Evolutionary conservation across 129 eudicot genomes (phyloP).

Genomic region (Dittrichia graveolens): DNA sequence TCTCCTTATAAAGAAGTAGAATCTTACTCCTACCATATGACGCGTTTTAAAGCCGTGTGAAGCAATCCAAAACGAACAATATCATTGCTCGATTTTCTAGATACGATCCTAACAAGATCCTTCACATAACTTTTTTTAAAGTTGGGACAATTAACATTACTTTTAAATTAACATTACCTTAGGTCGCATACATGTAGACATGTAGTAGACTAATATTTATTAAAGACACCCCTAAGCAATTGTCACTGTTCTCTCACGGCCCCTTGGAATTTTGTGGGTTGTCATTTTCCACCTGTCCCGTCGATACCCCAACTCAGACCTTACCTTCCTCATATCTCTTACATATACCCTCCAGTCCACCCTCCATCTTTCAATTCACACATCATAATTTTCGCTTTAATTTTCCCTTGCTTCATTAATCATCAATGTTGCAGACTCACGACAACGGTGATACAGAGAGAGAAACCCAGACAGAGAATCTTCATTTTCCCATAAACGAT

Average conservation of each 20-base stretch:
- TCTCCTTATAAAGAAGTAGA: too few relatives aligned
- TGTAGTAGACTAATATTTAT: neutral
- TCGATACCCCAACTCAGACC: constrained; percentile 33
- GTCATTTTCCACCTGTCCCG: constrained; percentile 38
- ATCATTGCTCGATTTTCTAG: too few relatives aligned
- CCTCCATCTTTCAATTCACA: neutral
- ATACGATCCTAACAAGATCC: too few relatives aligned
- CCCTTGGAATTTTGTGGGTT: constrained; percentile 48
- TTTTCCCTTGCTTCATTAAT: neutral
- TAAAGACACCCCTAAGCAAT: constrained; percentile 11
- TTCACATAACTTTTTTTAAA: too few relatives aligned
- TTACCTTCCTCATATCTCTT: neutral
- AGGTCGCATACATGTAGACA: too few relatives aligned
- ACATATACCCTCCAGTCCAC: constrained; percentile 11
- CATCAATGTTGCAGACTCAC: constrained; percentile 33
- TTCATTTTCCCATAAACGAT: constrained; percentile 60
- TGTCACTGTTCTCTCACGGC: constrained; percentile 19
- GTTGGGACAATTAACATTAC: too few relatives aligned
- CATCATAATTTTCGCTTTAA: neutral
- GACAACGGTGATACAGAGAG: constrained; percentile 3
- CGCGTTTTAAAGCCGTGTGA: too few relatives aligned
- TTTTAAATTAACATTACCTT: too few relatives aligned
- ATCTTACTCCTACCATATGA: too few relatives aligned
- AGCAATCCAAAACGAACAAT: too few relatives aligned
- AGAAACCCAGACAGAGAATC: constrained; percentile 18